Base-by-base conservation (phyloP, 2,329 filamentous ascomycete genomes). In the Pseudocercospora ulei region DNA sequence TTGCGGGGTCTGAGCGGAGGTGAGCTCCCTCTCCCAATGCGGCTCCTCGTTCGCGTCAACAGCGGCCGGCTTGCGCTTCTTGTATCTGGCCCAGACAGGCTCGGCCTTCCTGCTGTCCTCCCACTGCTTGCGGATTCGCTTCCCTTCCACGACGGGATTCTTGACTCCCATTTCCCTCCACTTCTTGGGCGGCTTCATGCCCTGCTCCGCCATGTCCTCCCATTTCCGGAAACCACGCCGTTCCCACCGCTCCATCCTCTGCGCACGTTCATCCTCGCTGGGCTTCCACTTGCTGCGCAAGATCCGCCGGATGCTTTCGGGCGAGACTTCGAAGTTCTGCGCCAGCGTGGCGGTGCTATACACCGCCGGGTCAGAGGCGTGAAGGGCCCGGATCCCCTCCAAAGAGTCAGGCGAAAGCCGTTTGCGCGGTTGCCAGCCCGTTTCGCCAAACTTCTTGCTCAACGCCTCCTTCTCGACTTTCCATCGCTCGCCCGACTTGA, bases 391-490 rank as follows among this genome's bases (percentile, higher is more conserved):
- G 51, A 98, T 93, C 26, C 86, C 87, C n/a, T 82, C 79, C 19
- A 95, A 68, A 1, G 87, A 85, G 61, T 96, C 88, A 0, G 90
- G 90, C 0, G 90, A 96, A 6, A 98, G 71, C 42, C 79, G 79
- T 62, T 93, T 95, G 33, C 74, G 72, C 18, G 90, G 88, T 17
- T 72, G 71, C 87, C 88, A 98, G 6, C 79, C 65, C 24, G 64
- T 76, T 5, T 79, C 73, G 1, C 76, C 76, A 49, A 95, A 90
- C 56, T 96, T 98, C 44, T 74, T 62, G 52, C 78, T 73, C 22
- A 92, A 63, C 0, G 77, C 80, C 1, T 65, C 66, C 59, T 94
- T 95, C 50, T 95, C 81, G 8, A 74, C 60, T 57, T 75, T 71
- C 90, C 90, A 96, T 3, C 55, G 43, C 47, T 78, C 72, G 23